Base-by-base conservation (phyloP, 2,329 filamentous ascomycete genomes). In the Penicillium occitanis region DNA sequence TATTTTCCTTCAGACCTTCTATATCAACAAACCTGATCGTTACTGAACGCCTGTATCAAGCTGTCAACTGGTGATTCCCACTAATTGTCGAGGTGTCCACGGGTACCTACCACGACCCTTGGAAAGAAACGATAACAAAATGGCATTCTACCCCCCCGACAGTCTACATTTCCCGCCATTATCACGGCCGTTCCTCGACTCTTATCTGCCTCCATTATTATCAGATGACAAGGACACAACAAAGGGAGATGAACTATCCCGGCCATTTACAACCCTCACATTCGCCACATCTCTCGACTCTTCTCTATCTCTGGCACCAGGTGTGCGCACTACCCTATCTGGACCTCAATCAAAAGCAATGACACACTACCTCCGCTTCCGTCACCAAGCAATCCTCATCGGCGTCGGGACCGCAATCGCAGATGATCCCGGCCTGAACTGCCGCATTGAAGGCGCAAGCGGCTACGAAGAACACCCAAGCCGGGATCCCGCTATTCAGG, bases 291-390 rank as follows among this genome's bases (percentile, higher is more conserved):
- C 93, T 3, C 89, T 99, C 70, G 94, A 98, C 80, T 90, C 90
- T 48, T 87, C 88, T 63, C 84, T 96, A 61, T 87, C 93, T 1
- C 84, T 94, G 33, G 84, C 89, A 0, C 92, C 92, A 0, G 93
- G 93, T 14, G 83, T 88, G n/a, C 91, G 90, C 70, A 98, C 94
- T 1, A 83, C 86, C 0, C 86, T 98, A 14, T 98, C 94, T 1
- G 93, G 93, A 3, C 86, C 90, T 0, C 84, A 89, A 69, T 92
- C 92, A 44, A 97, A 97, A 78, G 86, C 91, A 63, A 96, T 98
- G 92, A 97, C 94, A 0, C 94, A 98, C 78, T 92, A 91, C 75
- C 86, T 98, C 33, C 91, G 94, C 72, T 89, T 89, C 13, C 86
- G 85, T 17, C 93, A 98, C 79, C 88, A 91, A 69, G 92, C 91